Evolutionary conservation across 805 yeast genomes (phyloP).

Genomic region (Kazachstania bromeliacearum): DNA sequence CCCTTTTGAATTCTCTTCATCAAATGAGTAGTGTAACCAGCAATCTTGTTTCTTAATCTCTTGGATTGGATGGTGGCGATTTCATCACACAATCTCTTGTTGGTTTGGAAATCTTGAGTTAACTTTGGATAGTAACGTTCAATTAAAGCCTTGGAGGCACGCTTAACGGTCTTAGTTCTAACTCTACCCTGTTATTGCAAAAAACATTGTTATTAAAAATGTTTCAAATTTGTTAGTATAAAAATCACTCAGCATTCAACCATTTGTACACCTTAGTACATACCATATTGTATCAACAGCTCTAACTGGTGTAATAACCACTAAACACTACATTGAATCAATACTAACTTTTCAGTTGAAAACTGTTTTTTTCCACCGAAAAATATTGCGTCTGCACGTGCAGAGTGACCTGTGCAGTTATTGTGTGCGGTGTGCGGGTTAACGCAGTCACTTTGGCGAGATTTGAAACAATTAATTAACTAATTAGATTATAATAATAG

Average conservation of each 20-base stretch:
- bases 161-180: slow-evolving; percentile 99
- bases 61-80: slow-evolving; percentile 98
- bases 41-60: slow-evolving; percentile 99
- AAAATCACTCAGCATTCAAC: not conserved
- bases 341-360: no score
- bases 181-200: slow-evolving; percentile 79
- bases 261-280: no score
- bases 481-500: no score
- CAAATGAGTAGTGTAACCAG: slow-evolving; percentile 99
- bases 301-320: no score
- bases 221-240: not conserved
- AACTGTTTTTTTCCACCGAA: no score
- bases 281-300: no score
- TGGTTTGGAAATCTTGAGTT: slow-evolving; percentile 98
- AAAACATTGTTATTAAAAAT: not conserved
- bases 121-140: slow-evolving; percentile 99
- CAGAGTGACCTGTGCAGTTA: no score
- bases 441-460: no score
- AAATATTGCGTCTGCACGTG: no score
- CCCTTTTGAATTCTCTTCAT: slow-evolving; percentile 99
- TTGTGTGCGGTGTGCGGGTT: no score
- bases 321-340: no score
- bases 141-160: slow-evolving; percentile 99
- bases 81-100: slow-evolving; percentile 98
- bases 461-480: no score